Evolutionary conservation across 140 eudicot species (phyloP), one percentile per base, ranked within the genome.

Genomic region (Stevia rebaudiana): DNA sequence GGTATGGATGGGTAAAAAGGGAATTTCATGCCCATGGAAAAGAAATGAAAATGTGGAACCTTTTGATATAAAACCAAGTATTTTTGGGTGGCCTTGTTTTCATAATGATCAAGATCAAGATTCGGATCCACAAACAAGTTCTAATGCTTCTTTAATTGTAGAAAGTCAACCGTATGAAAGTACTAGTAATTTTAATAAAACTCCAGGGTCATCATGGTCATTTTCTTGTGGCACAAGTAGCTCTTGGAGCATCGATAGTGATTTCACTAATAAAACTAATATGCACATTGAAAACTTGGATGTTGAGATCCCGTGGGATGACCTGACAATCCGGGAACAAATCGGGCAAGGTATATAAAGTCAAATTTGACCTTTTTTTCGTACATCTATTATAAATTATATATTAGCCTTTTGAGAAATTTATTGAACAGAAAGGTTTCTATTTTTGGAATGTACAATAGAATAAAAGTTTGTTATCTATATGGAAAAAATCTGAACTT

Each of bases 271-370:
- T 80, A 82, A 68, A 74, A 55, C 81, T 44, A 90, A 85, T 33
- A 21, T 68, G 28, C 89, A 84, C 37, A 47, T 74, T 17, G 87
- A 84, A 47, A 66, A 72, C 74, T 65, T 74, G 73, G 88, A 89
- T 75, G 84, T 74, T 44, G 95, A 89, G 63, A 83, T 89, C 61
- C 54, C 79, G 67, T 88, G 96, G 96, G 96, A 82, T 33, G 96
- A 88, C 60, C 63, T 88, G 81, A 85, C 79, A 62, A 68, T 85
- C 51, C 83, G 80, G 47, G 96, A 88, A 78, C 94, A 88, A 67
- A 85, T 88, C 58, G 96, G 94, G 61, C 96, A 88, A 82, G 96
- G 96, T 88, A 9, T 4, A n/a, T n/a, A n/a, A n/a, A n/a, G n/a
- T n/a, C n/a, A n/a, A n/a, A n/a, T n/a, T n/a, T n/a, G n/a, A n/a